Base-by-base conservation (phyloP, 192 early-diverging fungal species). In the Geranomyces michiganensis region DNA sequence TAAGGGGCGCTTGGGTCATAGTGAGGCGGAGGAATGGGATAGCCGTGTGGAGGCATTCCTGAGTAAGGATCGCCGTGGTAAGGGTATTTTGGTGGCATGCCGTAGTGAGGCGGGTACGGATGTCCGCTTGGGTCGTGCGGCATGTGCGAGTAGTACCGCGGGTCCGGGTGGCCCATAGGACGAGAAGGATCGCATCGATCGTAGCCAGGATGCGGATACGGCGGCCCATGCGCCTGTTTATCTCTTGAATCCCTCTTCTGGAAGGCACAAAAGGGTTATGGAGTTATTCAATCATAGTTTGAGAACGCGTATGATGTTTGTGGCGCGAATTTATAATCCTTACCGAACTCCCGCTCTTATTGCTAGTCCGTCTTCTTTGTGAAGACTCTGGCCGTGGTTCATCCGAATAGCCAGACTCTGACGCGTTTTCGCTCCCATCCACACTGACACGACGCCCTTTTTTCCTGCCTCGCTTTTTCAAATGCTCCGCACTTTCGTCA, bases 31-130 rank as follows among this genome's bases (percentile, higher is more conserved):
- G 65, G 36, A 6, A 62, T 41, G 7, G 60, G 31, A 41, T 72
- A 72, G 12, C 62, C 62, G 31, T 72, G 70, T 17, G 70, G 51
- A n/a, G 70, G 61, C 10, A 65, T 49, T 29, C 22, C n/a, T 27
- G 31, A 33, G 27, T 72, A 72, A 26, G 70, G 70, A 29, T 72
- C 70, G 19, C 68, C 68, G 32, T 72, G 62, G n/a, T 27, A 41
- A 33, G n/a, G 59, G 46, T 62, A 72, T n/a, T 72, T 72, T 48
- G 70, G 48, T 21, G 55, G 61, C 70, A 72, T 72, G 30, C 58
- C 58, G 41, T 72, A 72, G 55, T 61, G 68, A 60, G 7, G 58
- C 8, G 62, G 62, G 21, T 64, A 64, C 10, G 45, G 44, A n/a
- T 72, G 48, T 3, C 51, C 51, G 27, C 30, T 21, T 14, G 68